Evolutionary conservation across 1,284 basidiomycete genomes (phyloP).

Genomic region (Pterulicium gracile): DNA sequence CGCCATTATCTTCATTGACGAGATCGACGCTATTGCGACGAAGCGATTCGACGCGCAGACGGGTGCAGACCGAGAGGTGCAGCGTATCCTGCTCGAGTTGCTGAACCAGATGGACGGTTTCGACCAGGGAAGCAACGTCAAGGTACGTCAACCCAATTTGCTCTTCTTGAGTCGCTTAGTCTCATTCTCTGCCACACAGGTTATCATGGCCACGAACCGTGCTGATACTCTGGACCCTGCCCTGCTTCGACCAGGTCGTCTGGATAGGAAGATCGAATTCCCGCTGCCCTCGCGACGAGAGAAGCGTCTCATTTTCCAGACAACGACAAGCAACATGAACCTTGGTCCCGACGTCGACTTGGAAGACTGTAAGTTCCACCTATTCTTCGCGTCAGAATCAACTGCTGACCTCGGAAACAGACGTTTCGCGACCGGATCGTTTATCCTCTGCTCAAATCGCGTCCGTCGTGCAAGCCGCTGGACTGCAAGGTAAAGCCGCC

Average conservation of each 20-base stretch:
- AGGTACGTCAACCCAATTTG: constrained; percentile 41
- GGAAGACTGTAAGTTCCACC: constrained; percentile 76
- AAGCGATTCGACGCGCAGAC: constrained; percentile 99
- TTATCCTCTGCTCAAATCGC: constrained; percentile 94
- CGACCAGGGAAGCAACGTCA: constrained; percentile 98
- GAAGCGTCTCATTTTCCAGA: constrained; percentile 97
- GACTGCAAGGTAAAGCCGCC: constrained; percentile 92
- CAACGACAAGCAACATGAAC: constrained; percentile 96
- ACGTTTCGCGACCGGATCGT: constrained; percentile 94
- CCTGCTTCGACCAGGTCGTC: constrained; percentile 90
- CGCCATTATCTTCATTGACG: constrained; percentile 99
- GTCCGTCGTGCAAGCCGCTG: constrained; percentile 94
- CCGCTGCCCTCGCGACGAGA: constrained; percentile 91
- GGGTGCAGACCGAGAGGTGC: constrained; percentile 97
- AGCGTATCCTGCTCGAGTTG: constrained; percentile 96
- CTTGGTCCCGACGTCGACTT: constrained; percentile 96
- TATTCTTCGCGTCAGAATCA: neutral
- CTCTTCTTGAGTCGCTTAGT: neutral
- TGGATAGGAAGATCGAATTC: constrained; percentile 99
- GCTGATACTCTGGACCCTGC: constrained; percentile 96
- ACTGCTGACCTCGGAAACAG: constrained; percentile 26
- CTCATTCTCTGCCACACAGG: constrained; percentile 33
- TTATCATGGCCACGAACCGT: constrained; percentile 98
- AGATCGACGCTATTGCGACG: constrained; percentile 98
- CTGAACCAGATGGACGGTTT: constrained; percentile 99